Conservation (phyloP, 2,329 filamentous ascomycete genomes). For the Verticillium alfalfae region DNA sequence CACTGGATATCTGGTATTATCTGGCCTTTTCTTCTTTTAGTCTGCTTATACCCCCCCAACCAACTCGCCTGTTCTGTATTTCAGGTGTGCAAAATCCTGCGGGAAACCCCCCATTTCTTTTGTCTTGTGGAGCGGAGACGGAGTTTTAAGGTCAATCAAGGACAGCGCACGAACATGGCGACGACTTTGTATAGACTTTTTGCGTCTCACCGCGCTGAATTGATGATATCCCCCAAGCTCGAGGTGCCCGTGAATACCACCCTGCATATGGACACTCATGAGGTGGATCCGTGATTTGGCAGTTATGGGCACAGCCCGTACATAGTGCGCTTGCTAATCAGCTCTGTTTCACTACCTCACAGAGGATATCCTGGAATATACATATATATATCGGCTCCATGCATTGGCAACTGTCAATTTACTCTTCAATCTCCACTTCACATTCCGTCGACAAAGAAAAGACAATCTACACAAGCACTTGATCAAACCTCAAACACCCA, state of each 20-base stretch:
- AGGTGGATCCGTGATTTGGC: too few species aligned
- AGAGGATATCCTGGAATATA: too few species aligned
- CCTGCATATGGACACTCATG: neutral
- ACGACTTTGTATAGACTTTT: neutral
- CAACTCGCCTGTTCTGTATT: neutral
- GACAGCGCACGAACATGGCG: neutral
- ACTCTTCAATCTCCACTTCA: too few species aligned
- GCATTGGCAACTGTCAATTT: too few species aligned
- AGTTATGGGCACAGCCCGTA: too few species aligned
- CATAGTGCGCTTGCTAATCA: too few species aligned
- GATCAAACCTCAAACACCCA: too few species aligned
- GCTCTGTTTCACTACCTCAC: too few species aligned
- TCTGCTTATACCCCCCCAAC: constrained; percentile 9
- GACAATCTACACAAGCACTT: too few species aligned
- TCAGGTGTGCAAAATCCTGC: neutral
- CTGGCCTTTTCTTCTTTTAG: constrained; percentile 7
- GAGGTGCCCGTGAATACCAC: neutral
- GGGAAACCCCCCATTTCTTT: neutral
- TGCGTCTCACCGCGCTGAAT: neutral
- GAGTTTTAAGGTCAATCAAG: neutral
- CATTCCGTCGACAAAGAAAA: too few species aligned
- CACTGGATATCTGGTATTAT: constrained; percentile 13
- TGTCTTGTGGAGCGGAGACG: neutral
- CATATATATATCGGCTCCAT: too few species aligned
- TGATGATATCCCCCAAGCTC: neutral